These are phyloP conservation scores for Craterostigma plantagineum DNA, from an alignment of 257 asterid species.

Conservation along the genomic window DNA sequence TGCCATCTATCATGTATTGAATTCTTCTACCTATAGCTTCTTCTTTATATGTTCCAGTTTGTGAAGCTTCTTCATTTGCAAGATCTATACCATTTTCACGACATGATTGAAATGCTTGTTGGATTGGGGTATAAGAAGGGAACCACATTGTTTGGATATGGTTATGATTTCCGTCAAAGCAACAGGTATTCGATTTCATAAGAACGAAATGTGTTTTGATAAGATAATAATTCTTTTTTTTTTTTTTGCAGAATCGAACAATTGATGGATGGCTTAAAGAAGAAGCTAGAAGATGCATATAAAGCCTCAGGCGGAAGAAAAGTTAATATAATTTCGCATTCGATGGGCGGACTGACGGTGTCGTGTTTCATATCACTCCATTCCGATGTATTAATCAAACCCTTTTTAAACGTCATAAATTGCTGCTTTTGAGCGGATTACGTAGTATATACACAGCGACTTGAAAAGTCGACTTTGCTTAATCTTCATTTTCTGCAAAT, in stretches of 20 bases:
- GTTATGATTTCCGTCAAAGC: constrained; percentile 95
- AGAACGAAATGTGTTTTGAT: background rate
- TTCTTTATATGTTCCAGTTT: constrained; percentile 23
- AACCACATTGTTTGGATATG: constrained; percentile 76
- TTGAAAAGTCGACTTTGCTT: constrained; percentile 10
- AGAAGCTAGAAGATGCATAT: constrained; percentile 56
- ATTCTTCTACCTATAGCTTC: background rate
- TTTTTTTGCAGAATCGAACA: constrained; percentile 48
- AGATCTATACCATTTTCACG: constrained; percentile 71
- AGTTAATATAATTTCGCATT: constrained; percentile 70
- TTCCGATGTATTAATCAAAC: constrained; percentile 38
- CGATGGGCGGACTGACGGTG: constrained; percentile 83
- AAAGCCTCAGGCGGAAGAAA: constrained; percentile 90
- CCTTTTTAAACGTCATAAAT: background rate
- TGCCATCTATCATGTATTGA: too few relatives aligned
- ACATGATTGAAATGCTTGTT: constrained; percentile 93
- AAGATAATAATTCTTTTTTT: constrained; percentile 1
- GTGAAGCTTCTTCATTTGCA: constrained; percentile 52
- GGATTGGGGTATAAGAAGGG: constrained; percentile 88
- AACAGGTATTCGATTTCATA: constrained; percentile 34
- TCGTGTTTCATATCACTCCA: constrained; percentile 50
- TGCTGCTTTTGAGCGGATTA: background rate
- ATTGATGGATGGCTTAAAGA: constrained; percentile 50
- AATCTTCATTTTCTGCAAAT: constrained; percentile 26
- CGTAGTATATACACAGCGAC: background rate